Conservation (phyloP, 2,329 filamentous ascomycete species). For the Aureobasidium sp. region DNA sequence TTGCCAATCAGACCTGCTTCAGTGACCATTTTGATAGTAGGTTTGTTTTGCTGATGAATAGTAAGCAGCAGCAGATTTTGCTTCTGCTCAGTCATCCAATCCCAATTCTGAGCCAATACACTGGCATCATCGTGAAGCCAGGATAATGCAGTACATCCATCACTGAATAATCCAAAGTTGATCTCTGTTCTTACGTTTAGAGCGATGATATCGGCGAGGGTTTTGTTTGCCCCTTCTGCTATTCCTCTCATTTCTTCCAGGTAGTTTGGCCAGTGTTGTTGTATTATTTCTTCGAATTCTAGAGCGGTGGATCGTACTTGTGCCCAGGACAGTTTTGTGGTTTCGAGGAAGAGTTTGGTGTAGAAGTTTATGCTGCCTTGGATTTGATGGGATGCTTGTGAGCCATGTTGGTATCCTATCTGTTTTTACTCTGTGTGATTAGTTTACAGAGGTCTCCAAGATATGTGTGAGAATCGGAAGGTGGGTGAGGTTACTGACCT, state of each 20-base stretch:
- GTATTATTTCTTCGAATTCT: constrained; percentile 38
- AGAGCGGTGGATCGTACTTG: constrained; percentile 37
- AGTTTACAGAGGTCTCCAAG: too few species aligned
- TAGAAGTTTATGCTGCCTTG: constrained; percentile 39
- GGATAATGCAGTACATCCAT: constrained; percentile 48
- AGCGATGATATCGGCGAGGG: constrained; percentile 45
- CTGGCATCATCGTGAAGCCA: constrained; percentile 31
- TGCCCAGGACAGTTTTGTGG: constrained; percentile 37
- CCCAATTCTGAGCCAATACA: constrained; percentile 51
- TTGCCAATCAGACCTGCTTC: constrained; percentile 57
- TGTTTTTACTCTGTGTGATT: constrained; percentile 16
- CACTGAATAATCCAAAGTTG: constrained; percentile 47
- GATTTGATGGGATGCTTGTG: constrained; percentile 31
- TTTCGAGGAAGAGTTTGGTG: constrained; percentile 36
- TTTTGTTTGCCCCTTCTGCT: constrained; percentile 39
- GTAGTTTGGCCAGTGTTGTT: constrained; percentile 33
- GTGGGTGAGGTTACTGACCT: constrained; percentile 22
- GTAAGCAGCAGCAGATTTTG: constrained; percentile 42
- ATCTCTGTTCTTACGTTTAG: constrained; percentile 52
- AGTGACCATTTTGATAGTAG: constrained; percentile 47
- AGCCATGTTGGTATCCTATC: constrained; percentile 43
- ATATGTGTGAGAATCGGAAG: not conserved
- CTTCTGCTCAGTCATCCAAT: constrained; percentile 46
- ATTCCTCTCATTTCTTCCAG: constrained; percentile 39
- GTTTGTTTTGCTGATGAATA: constrained; percentile 36